Evolutionary conservation across 169 alveolate genomes (phyloP).

Genomic region (Plasmodium gallinaceum): DNA sequence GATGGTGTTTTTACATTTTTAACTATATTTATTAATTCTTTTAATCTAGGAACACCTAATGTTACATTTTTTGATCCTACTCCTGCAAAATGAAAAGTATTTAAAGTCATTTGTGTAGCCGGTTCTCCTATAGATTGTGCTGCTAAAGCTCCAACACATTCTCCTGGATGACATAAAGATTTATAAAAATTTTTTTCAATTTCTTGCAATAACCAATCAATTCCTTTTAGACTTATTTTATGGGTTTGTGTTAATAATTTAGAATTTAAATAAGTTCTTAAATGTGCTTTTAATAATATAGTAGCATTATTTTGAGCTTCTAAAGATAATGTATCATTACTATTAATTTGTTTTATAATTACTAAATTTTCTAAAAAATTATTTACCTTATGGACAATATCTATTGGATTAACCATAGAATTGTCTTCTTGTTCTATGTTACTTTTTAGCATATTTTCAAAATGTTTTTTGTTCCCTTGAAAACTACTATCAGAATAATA

Average conservation of each 20-base stretch:
- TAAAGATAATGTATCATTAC: slow-evolving; percentile 84
- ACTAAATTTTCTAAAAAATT: slow-evolving; percentile 84
- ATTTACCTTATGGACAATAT: slow-evolving; percentile 86
- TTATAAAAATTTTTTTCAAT: slow-evolving; percentile 95
- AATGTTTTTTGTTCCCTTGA: background rate
- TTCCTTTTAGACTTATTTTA: slow-evolving; percentile 93
- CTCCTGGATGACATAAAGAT: slow-evolving; percentile 99
- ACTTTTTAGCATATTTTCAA: slow-evolving; percentile 7
- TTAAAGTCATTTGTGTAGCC: slow-evolving; percentile 99
- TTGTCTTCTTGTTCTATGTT: slow-evolving; percentile 39
- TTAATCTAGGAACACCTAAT: slow-evolving; percentile 98
- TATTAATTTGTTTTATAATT: slow-evolving; percentile 85
- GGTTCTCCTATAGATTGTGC: slow-evolving; percentile 99
- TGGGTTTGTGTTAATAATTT: slow-evolving; percentile 95
- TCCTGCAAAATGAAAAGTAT: slow-evolving; percentile 99
- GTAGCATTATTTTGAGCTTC: slow-evolving; percentile 96
- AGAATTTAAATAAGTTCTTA: slow-evolving; percentile 94
- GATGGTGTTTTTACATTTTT: slow-evolving; percentile 99
- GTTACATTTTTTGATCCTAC: slow-evolving; percentile 99
- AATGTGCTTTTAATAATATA: slow-evolving; percentile 94
- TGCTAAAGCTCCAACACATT: slow-evolving; percentile 99
- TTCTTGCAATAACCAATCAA: slow-evolving; percentile 98
- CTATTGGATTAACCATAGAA: slow-evolving; percentile 86
- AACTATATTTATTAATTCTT: slow-evolving; percentile 99
- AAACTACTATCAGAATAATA: background rate